phyloP scores from a whole-genome alignment of 1,284 basidiomycete species.

The Boletus calvinii region DNA sequence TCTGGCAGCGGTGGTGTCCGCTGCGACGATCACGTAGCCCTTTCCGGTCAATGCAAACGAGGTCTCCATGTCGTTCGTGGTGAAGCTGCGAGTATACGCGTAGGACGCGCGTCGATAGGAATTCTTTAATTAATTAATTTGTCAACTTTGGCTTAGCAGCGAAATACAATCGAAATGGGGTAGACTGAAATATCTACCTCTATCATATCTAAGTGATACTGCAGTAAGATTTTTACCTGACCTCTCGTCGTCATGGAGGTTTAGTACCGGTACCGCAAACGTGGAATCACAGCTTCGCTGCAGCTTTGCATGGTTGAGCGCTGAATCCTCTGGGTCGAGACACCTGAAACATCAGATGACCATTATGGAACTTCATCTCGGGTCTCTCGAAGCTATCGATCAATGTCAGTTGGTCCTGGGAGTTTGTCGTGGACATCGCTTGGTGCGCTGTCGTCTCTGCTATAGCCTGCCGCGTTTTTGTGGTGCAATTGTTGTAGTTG shows the following conservation, averaged over 20 bases:
- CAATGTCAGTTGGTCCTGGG: no score
- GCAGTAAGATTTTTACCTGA: background rate
- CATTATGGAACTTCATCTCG: background rate
- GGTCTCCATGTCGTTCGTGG: slow-evolving; percentile 58
- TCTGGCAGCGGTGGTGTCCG: slow-evolving; percentile 86
- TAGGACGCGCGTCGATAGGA: slow-evolving; percentile 29
- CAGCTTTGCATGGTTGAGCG: background rate
- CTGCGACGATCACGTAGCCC: slow-evolving; percentile 88
- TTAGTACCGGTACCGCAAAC: background rate
- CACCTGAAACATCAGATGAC: background rate
- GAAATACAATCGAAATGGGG: background rate
- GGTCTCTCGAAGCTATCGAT: no score
- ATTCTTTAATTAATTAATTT: slow-evolving; percentile 20
- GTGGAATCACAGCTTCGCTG: background rate
- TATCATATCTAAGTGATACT: background rate
- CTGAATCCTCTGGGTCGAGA: background rate
- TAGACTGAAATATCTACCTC: background rate
- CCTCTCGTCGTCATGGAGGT: background rate
- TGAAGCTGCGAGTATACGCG: slow-evolving; percentile 20
- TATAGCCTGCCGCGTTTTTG: background rate
- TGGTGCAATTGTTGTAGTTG: no score
- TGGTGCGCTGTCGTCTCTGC: background rate
- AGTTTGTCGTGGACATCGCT: background rate
- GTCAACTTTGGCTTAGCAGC: background rate
- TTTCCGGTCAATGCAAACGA: slow-evolving; percentile 82